Evolutionary conservation across 2,329 filamentous ascomycete species (phyloP).

Genomic region (Fusarium poae): DNA sequence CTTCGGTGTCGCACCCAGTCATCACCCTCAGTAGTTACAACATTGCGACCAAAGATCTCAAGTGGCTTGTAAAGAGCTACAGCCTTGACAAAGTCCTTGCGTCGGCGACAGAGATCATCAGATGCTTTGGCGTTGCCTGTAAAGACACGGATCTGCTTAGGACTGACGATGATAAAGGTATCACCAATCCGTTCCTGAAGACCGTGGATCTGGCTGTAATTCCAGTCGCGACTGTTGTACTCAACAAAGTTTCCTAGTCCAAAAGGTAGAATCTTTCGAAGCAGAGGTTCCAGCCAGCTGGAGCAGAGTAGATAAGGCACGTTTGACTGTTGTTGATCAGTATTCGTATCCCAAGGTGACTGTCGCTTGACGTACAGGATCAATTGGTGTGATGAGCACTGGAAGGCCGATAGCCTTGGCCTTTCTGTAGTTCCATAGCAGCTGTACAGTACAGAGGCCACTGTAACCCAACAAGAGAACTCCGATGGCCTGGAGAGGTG

Average conservation of each 20-base stretch:
- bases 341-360: too few relatives aligned
- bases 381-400: constrained; percentile 35
- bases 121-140: constrained; percentile 37
- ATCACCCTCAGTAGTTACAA: constrained; percentile 40
- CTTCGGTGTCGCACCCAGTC: constrained; percentile 38
- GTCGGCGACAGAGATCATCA: constrained; percentile 36
- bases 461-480: constrained; percentile 4
- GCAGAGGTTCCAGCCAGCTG: constrained; percentile 28
- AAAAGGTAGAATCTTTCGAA: constrained; percentile 27
- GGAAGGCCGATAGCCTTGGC: constrained; percentile 35
- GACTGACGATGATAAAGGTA: constrained; percentile 41
- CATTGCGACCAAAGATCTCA: constrained; percentile 41
- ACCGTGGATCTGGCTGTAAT: constrained; percentile 38
- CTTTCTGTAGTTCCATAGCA: constrained; percentile 34
- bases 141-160: constrained; percentile 41
- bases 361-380: constrained; percentile 17
- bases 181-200: constrained; percentile 42
- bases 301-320: constrained; percentile 32
- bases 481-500: constrained; percentile 12
- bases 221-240: constrained; percentile 45
- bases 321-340: constrained; percentile 1
- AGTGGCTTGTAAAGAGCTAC: constrained; percentile 40
- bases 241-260: constrained; percentile 37
- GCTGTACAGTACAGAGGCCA: constrained; percentile 13
- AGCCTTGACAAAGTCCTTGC: constrained; percentile 39